A percentile compares a stretch with the other conserved stretches of the same genome.
Evolutionary conservation across 371 early-diverging fungal genomes (phyloP).

Genomic region (Mortierella sp.): DNA sequence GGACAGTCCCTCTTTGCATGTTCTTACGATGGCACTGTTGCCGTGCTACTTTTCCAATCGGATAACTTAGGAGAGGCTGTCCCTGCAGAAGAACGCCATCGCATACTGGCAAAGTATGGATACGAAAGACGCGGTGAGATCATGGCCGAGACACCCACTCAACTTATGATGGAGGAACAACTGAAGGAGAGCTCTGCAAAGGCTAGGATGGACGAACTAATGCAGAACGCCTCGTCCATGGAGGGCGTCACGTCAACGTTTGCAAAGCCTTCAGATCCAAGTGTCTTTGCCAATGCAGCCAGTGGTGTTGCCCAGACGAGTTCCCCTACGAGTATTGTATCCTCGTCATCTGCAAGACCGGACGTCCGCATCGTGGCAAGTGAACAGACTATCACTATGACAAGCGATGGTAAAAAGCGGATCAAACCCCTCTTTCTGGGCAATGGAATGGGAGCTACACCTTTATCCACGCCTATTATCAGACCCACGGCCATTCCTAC

Average conservation of each 20-base stretch:
- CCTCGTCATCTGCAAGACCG: constrained; percentile 15
- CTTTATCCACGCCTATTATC: constrained; percentile 4
- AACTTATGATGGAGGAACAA: constrained; percentile 75
- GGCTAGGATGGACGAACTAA: constrained; percentile 45
- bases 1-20: constrained; percentile 85
- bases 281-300: constrained; percentile 55
- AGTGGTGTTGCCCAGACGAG: constrained; percentile 7
- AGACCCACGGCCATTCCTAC: not conserved
- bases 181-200: constrained; percentile 40
- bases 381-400: constrained; percentile 73
- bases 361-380: constrained; percentile 40
- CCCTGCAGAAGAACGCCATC: constrained; percentile 69
- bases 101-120: constrained; percentile 76
- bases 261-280: constrained; percentile 41
- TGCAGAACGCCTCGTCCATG: constrained; percentile 43
- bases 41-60: constrained; percentile 71
- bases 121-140: constrained; percentile 68
- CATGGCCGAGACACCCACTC: constrained; percentile 71
- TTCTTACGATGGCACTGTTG: constrained; percentile 94
- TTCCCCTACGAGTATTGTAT: not conserved
- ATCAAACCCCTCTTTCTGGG: constrained; percentile 79
- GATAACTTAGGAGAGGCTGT: constrained; percentile 77
- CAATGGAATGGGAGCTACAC: constrained; percentile 45
- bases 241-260: constrained; percentile 47
- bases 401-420: constrained; percentile 82